Percentiles rank a stretch among this genome's conserved stretches.
phyloP scores from a whole-genome alignment of 2,329 filamentous ascomycete genomes.

The Phyllosticta capitalensis region DNA sequence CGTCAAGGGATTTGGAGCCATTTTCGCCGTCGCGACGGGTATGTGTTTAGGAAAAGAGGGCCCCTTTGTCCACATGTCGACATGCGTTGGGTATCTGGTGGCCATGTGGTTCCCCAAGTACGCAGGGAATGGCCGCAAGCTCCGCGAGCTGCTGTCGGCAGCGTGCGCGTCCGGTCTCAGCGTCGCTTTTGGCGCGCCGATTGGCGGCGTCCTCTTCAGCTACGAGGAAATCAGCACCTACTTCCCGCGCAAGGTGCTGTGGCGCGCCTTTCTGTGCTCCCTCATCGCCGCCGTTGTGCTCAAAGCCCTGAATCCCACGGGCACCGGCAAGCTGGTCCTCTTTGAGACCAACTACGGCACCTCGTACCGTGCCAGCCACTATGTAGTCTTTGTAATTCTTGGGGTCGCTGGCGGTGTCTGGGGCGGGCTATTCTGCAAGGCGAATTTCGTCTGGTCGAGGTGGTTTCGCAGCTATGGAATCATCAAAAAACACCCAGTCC shows the following conservation, averaged over 20 bases:
- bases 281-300: constrained; percentile 46
- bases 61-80: constrained; percentile 52
- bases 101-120: constrained; percentile 47
- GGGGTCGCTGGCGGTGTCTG: constrained; percentile 50
- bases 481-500: constrained; percentile 47
- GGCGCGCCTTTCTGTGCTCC: constrained; percentile 50
- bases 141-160: constrained; percentile 49
- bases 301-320: constrained; percentile 49
- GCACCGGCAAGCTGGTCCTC: constrained; percentile 50
- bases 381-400: constrained; percentile 47
- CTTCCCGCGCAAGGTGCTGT: constrained; percentile 50
- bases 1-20: constrained; percentile 49
- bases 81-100: constrained; percentile 47
- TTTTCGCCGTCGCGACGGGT: constrained; percentile 50
- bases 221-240: constrained; percentile 54
- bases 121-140: constrained; percentile 46
- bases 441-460: constrained; percentile 49
- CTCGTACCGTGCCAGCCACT: constrained; percentile 46
- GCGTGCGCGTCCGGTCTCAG: constrained; percentile 49
- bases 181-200: constrained; percentile 53
- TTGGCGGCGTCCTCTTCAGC: constrained; percentile 51
- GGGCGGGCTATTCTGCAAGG: constrained; percentile 49
- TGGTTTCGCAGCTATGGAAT: constrained; percentile 43
- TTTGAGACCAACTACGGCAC: constrained; percentile 52
- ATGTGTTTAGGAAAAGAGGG: constrained; percentile 56